These are phyloP conservation scores for Psophocarpus tetragonolobus DNA, from an alignment of 306 rosid genomes.

Conservation along the genomic window DNA sequence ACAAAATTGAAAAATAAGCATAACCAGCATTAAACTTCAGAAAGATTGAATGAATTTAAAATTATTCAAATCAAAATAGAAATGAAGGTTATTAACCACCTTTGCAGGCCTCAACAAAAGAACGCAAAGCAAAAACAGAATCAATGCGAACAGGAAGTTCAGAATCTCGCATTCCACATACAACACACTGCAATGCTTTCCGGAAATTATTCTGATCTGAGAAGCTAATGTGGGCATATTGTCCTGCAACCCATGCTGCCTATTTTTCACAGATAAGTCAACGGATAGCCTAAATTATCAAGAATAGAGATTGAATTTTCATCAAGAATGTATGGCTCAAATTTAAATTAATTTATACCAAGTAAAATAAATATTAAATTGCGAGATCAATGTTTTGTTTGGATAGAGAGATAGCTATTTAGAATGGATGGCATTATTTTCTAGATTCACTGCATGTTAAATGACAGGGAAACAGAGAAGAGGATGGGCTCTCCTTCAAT, in stretches of 20 bases:
- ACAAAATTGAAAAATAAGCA: constrained; percentile 7
- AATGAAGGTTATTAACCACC: constrained; percentile 43
- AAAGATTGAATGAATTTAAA: no score
- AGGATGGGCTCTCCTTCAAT: background rate
- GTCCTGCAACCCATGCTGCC: constrained; percentile 99
- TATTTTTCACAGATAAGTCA: constrained; percentile 37
- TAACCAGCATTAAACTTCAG: background rate
- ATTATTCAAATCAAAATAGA: constrained; percentile 3
- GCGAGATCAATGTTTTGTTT: background rate
- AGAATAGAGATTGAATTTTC: background rate
- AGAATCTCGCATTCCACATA: constrained; percentile 83
- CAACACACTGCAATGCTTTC: constrained; percentile 86
- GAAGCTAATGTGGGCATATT: constrained; percentile 82
- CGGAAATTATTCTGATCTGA: constrained; percentile 85
- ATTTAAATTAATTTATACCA: background rate
- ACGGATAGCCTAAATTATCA: background rate
- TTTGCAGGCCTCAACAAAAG: constrained; percentile 92
- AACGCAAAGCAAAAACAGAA: constrained; percentile 93
- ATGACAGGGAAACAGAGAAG: background rate
- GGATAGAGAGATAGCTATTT: background rate
- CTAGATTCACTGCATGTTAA: background rate
- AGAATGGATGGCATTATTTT: constrained; percentile 9
- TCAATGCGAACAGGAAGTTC: constrained; percentile 98
- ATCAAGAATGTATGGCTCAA: background rate
- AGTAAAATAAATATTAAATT: background rate